Conservation (phyloP, 192 early-diverging fungal genomes). For the Mortierella hygrophila region DNA sequence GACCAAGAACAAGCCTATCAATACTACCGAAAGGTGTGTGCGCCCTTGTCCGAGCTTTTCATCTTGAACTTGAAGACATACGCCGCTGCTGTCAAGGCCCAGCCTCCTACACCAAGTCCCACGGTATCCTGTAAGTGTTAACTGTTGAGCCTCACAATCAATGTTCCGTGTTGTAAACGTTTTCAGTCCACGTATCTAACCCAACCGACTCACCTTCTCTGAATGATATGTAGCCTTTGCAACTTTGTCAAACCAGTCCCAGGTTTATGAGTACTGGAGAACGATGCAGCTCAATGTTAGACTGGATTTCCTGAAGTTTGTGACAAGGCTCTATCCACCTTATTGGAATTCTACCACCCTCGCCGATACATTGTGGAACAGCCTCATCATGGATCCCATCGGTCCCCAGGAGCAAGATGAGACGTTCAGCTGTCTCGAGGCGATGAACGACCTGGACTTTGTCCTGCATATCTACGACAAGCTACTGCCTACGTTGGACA, state of each 20-base stretch:
- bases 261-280: conserved; percentile 30
- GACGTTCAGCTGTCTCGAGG: conserved; percentile 56
- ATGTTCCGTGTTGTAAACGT: background rate
- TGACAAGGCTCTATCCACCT: conserved; percentile 41
- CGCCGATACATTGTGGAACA: conserved; percentile 60
- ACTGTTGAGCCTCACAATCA: background rate
- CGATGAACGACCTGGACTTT: conserved; percentile 50
- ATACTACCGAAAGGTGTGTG: conserved; percentile 34
- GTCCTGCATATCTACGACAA: conserved; percentile 55
- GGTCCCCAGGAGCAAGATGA: conserved; percentile 58
- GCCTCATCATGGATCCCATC: conserved; percentile 59
- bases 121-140: conserved; percentile 31
- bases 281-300: conserved; percentile 33
- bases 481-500: conserved; percentile 49
- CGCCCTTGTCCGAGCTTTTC: conserved; percentile 25
- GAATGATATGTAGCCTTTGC: conserved; percentile 23
- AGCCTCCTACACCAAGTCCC: conserved; percentile 35
- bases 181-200: background rate
- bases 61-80: conserved; percentile 34
- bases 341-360: conserved; percentile 53
- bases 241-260: conserved; percentile 9
- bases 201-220: background rate
- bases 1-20: conserved; percentile 9
- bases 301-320: conserved; percentile 52
- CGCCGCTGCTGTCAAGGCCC: conserved; percentile 23